Evolutionary conservation across 2,329 filamentous ascomycete genomes (phyloP).

Genomic region (Magnaporthiopsis incrustans): DNA sequence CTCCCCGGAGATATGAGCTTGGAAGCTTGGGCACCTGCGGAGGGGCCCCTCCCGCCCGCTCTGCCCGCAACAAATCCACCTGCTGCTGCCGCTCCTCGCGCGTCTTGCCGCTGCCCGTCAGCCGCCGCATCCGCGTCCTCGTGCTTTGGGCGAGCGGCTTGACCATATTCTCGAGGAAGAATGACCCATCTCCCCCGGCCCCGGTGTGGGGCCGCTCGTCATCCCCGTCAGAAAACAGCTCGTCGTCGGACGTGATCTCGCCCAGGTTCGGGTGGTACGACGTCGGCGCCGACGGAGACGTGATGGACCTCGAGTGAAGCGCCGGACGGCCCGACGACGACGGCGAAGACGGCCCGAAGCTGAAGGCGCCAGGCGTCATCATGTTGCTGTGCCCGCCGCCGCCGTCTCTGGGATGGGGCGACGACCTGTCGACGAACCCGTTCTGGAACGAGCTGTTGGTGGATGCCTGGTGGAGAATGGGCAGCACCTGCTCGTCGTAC

Average conservation of each 20-base stretch:
- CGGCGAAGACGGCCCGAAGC: constrained; percentile 19
- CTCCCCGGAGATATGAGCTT: constrained; percentile 16
- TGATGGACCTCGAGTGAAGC: constrained; percentile 75
- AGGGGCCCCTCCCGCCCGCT: neutral
- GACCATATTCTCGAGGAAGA: constrained; percentile 54
- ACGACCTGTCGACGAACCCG: constrained; percentile 64
- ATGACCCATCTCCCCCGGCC: constrained; percentile 32
- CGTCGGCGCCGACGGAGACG: constrained; percentile 61
- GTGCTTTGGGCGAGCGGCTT: constrained; percentile 50
- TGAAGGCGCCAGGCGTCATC: constrained; percentile 56
- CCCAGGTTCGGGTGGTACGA: constrained; percentile 47
- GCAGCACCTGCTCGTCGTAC: constrained; percentile 88
- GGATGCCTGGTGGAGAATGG: constrained; percentile 79
- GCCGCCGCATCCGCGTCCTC: constrained; percentile 49
- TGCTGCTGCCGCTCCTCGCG: constrained; percentile 23
- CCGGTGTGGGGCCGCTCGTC: constrained; percentile 38
- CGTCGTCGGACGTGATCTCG: constrained; percentile 68
- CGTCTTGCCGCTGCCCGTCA: constrained; percentile 46
- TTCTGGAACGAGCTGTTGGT: constrained; percentile 79
- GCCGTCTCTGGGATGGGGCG: constrained; percentile 49
- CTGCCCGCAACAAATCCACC: neutral
- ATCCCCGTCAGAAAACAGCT: constrained; percentile 76
- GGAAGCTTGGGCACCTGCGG: constrained; percentile 19
- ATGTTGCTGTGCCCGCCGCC: constrained; percentile 38
- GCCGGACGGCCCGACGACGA: constrained; percentile 43